phyloP scores from a whole-genome alignment of 306 rosid genomes.

The Biancaea sappan region DNA sequence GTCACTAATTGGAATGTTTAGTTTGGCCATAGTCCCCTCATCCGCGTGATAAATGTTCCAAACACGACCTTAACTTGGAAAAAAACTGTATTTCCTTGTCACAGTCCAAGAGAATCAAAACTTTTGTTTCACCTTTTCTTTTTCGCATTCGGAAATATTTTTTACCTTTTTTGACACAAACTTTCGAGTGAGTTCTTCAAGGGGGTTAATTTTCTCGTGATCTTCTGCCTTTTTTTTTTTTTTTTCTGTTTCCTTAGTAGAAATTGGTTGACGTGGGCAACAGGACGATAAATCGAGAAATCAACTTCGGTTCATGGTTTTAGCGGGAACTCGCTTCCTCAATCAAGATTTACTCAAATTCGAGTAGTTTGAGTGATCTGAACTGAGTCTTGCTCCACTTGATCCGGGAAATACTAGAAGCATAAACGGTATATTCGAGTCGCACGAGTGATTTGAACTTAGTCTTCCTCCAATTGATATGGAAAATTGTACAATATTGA shows the following conservation, averaged over 20 bases:
- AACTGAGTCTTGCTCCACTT: not conserved
- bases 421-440: not conserved
- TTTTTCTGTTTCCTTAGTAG: not conserved
- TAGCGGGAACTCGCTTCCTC: constrained; percentile 24
- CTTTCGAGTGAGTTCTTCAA: not conserved
- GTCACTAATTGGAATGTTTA: not conserved
- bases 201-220: constrained; percentile 17
- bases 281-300: not conserved
- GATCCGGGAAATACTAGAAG: not conserved
- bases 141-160: constrained; percentile 1
- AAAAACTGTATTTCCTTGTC: not conserved
- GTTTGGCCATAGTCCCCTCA: not conserved
- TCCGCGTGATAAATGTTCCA: not conserved
- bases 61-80: constrained; percentile 25
- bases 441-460: not conserved
- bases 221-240: not conserved
- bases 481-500: not conserved
- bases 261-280: not conserved
- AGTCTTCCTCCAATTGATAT: not conserved
- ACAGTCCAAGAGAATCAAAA: not conserved
- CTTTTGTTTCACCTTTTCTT: not conserved
- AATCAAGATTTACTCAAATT: not conserved
- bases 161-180: not conserved
- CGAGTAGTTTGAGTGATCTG: not conserved
- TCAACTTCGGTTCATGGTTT: not conserved